Evolutionary conservation across 768 basidiomycete species (phyloP), one percentile per base, ranked within the genome.

Genomic region (Termitomyces sp.): DNA sequence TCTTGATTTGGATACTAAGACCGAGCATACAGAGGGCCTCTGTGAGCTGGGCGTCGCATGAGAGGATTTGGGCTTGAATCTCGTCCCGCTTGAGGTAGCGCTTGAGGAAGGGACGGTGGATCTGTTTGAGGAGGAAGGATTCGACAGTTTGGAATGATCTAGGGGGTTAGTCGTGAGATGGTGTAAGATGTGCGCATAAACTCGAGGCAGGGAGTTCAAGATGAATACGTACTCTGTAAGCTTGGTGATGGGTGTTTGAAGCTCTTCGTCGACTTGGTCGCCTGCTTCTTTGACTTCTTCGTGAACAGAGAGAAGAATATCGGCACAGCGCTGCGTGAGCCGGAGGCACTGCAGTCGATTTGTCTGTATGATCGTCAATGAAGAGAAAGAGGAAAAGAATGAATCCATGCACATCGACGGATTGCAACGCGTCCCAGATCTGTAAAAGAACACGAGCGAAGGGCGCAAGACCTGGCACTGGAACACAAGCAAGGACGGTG

Each of bases 261-360:
- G 74, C 62, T 86, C 85, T 2, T 75, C 68, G 1, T 75, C 75
- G 2, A 86, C 81, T 1, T 73, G 65, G 55, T 77, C 74, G 0
- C 87, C 87, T 0, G 87, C 86, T n/a, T 84, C 80, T 2, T 75
- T 66, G 1, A 91, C 77, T 59, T 90, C 88, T 37, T 83, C 79
- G 0, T 84, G 79, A 5, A 92, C 81, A 11, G 83, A 81, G n/a
- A 86, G 72, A 3, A 92, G 78, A 17, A 87, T 81, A 14, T 83
- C 83, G 0, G 90, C 90, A 63, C 89, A 91, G 32, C 88, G 83
- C 65, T 89, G 85, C 0, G 88, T 88, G 9, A 92, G 78, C 10
- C 88, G 85, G 34, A 92, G 76, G 66, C 87, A 89, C 1, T 83
- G 81, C 12, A 87, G 73, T 17, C 87, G 79, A 63, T 92, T 91